Evolutionary conservation across 2,329 filamentous ascomycete species (phyloP).

Genomic region (Ascochyta pisi): DNA sequence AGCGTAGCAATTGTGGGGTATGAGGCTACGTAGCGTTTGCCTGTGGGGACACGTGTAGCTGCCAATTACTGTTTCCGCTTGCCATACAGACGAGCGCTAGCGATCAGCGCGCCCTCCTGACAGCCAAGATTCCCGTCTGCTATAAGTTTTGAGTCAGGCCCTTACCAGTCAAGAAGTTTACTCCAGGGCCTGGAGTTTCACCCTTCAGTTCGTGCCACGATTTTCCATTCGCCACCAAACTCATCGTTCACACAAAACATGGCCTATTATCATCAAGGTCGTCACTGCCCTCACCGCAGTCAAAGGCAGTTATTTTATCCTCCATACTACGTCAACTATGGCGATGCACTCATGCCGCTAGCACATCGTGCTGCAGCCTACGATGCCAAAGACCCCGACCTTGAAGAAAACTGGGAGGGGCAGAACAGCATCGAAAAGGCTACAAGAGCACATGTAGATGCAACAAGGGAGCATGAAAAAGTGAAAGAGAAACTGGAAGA

Average conservation of each 20-base stretch:
- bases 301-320: neutral
- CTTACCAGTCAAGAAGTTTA: neutral
- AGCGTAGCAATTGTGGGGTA: neutral
- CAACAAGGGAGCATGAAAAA: neutral
- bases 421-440: neutral
- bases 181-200: neutral
- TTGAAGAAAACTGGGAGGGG: neutral
- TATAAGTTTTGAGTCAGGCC: neutral
- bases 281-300: neutral
- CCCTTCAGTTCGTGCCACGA: neutral
- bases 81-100: neutral
- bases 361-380: neutral
- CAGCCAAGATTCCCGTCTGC: too few species aligned
- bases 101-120: too few species aligned
- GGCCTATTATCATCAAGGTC: neutral
- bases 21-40: neutral
- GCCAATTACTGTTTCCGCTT: neutral
- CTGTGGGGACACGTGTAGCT: neutral
- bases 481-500: neutral
- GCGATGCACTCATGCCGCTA: neutral
- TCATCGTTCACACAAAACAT: neutral
- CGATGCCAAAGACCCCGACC: neutral
- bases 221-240: neutral
- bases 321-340: neutral
- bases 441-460: slow-evolving; percentile 2